Evolutionary conservation across 805 yeast species (phyloP).

Genomic region (Candida michaelii): DNA sequence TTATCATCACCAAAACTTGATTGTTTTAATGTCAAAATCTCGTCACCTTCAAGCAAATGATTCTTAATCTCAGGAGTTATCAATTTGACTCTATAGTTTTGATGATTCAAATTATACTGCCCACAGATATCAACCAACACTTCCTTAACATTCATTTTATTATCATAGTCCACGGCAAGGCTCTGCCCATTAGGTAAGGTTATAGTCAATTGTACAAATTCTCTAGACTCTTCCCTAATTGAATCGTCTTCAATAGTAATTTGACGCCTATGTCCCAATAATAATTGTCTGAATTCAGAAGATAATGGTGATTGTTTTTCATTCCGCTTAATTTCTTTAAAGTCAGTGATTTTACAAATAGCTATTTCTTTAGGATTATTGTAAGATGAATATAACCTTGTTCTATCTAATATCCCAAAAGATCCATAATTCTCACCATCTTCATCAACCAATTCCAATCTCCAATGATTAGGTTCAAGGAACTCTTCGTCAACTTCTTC

Average conservation of each 20-base stretch:
- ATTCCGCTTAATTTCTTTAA: constrained; percentile 44
- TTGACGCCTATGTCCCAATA: constrained; percentile 14
- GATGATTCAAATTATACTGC: constrained; percentile 26
- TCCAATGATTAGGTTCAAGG: constrained; percentile 67
- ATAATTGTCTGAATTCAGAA: constrained; percentile 31
- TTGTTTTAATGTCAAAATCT: constrained; percentile 5
- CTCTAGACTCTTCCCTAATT: background rate
- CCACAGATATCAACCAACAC: constrained; percentile 28
- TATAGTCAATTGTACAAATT: constrained; percentile 11
- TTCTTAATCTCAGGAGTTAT: constrained; percentile 11
- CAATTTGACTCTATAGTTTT: constrained; percentile 26
- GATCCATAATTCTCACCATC: constrained; percentile 93
- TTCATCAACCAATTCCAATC: constrained; percentile 81
- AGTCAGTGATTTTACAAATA: constrained; percentile 57
- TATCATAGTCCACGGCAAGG: constrained; percentile 6
- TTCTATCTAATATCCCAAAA: constrained; percentile 82
- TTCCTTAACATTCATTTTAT: constrained; percentile 21
- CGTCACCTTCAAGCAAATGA: constrained; percentile 2
- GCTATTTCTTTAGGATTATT: constrained; percentile 80
- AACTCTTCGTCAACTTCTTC: constrained; percentile 5
- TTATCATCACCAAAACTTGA: background rate
- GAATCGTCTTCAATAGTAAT: constrained; percentile 1
- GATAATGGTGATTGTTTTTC: constrained; percentile 57
- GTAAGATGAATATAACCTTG: constrained; percentile 63
- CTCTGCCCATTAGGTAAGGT: constrained; percentile 9